Conservation (phyloP, 345 rosid species). For the Gossypium thurberi region DNA sequence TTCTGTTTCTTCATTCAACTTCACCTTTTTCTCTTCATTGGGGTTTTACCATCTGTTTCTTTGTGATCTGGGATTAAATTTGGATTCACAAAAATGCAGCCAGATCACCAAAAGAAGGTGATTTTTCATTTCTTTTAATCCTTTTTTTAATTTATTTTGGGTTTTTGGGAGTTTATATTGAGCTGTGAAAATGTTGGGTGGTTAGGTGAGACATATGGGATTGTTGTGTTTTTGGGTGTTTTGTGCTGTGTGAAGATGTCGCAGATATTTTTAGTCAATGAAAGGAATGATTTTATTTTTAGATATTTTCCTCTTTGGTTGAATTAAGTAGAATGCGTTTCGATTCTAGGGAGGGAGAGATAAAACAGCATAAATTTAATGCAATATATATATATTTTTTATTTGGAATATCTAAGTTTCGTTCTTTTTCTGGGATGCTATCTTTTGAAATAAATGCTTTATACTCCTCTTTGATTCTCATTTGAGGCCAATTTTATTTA, state of each 20-base stretch:
- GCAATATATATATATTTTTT: background rate
- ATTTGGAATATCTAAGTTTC: background rate
- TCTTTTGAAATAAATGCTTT: constrained; percentile 13
- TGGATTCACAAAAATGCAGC: constrained; percentile 41
- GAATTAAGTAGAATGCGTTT: constrained; percentile 6
- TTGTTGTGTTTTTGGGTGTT: background rate
- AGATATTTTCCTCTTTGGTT: constrained; percentile 11
- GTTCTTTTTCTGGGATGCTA: background rate
- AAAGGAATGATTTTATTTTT: background rate
- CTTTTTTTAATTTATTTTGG: background rate
- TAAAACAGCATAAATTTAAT: constrained; percentile 13
- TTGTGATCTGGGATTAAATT: background rate
- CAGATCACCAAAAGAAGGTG: constrained; percentile 83
- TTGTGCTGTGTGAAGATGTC: constrained; percentile 1
- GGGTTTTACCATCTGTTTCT: background rate
- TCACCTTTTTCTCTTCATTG: background rate
- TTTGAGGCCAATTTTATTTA: constrained; percentile 3
- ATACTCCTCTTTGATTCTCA: background rate
- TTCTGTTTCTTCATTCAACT: background rate
- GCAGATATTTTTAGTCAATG: background rate
- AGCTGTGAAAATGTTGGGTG: background rate
- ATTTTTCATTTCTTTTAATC: background rate
- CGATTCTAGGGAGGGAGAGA: background rate
- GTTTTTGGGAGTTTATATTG: constrained; percentile 1
- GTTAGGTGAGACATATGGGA: constrained; percentile 1